Conservation (phyloP, 331 rosid genomes). For the Cydonia oblonga region DNA sequence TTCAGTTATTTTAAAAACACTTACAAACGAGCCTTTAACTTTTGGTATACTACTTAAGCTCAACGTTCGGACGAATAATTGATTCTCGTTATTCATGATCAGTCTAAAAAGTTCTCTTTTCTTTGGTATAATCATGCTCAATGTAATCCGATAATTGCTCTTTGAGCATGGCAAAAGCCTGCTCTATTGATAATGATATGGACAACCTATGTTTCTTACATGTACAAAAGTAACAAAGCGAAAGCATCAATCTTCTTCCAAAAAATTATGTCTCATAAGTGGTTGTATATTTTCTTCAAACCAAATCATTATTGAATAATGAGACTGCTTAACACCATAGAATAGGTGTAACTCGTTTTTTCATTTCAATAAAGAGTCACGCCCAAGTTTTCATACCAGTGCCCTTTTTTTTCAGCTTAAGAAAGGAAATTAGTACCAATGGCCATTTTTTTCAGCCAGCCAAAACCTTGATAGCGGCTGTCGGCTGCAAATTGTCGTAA, state of each 20-base stretch:
- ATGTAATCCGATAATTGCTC: neutral
- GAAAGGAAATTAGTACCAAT: too few relatives aligned
- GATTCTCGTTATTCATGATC: neutral
- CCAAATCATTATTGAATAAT: too few relatives aligned
- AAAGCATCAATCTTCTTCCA: neutral
- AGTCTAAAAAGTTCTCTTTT: neutral
- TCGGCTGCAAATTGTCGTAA: neutral
- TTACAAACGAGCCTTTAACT: too few relatives aligned
- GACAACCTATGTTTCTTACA: neutral
- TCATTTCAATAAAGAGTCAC: neutral
- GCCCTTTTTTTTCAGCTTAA: neutral
- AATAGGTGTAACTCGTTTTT: neutral
- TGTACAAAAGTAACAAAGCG: neutral
- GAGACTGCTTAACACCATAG: neutral
- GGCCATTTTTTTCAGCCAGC: neutral
- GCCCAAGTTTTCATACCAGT: neutral
- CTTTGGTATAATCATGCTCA: neutral
- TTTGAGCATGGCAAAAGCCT: too few relatives aligned
- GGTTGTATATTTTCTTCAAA: too few relatives aligned
- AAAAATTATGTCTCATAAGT: too few relatives aligned
- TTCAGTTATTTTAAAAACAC: fast-evolving
- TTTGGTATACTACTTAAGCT: too few relatives aligned
- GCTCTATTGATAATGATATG: neutral
- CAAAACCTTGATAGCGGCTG: neutral
- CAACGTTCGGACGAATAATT: neutral